Evolutionary conservation across 371 early-diverging fungal genomes (phyloP).

Genomic region (Smittium mucronatum): DNA sequence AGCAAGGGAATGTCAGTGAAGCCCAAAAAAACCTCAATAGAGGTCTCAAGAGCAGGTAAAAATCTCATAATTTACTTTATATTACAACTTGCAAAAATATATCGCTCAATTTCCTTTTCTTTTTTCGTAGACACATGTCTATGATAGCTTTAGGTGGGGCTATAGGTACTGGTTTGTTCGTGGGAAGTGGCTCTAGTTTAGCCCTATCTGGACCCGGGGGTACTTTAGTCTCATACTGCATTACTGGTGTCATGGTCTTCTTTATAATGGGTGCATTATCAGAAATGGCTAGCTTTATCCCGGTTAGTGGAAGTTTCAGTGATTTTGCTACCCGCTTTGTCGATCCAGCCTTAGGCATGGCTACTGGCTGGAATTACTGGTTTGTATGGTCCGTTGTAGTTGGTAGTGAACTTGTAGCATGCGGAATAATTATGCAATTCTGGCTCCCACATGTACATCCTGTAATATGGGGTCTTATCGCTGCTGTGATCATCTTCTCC

Average conservation of each 20-base stretch:
- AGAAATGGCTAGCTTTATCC: slow-evolving; percentile 74
- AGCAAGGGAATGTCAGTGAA: background rate
- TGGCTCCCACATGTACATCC: slow-evolving; percentile 56
- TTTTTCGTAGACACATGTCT: slow-evolving; percentile 52
- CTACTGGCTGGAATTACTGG: slow-evolving; percentile 71
- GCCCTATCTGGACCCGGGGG: slow-evolving; percentile 67
- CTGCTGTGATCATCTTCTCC: slow-evolving; percentile 40
- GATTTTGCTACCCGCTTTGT: slow-evolving; percentile 70
- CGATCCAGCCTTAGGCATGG: slow-evolving; percentile 67
- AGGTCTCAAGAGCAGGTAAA: background rate
- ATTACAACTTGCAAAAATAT: too few species aligned
- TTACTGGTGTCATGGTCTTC: slow-evolving; percentile 66
- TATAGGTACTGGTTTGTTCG: slow-evolving; percentile 74
- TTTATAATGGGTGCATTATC: slow-evolving; percentile 70
- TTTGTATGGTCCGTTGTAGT: slow-evolving; percentile 69
- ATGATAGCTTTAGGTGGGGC: slow-evolving; percentile 77
- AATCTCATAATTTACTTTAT: too few species aligned
- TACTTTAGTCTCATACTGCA: slow-evolving; percentile 50
- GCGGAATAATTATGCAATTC: slow-evolving; percentile 62
- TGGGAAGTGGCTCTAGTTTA: slow-evolving; percentile 64
- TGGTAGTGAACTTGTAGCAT: slow-evolving; percentile 66
- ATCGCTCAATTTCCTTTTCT: too few species aligned
- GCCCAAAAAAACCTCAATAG: background rate
- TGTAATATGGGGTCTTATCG: slow-evolving; percentile 45
- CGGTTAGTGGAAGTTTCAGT: slow-evolving; percentile 70